phyloP scores from a whole-genome alignment of 495 filamentous ascomycete species.

The Daldinia concentrica region DNA sequence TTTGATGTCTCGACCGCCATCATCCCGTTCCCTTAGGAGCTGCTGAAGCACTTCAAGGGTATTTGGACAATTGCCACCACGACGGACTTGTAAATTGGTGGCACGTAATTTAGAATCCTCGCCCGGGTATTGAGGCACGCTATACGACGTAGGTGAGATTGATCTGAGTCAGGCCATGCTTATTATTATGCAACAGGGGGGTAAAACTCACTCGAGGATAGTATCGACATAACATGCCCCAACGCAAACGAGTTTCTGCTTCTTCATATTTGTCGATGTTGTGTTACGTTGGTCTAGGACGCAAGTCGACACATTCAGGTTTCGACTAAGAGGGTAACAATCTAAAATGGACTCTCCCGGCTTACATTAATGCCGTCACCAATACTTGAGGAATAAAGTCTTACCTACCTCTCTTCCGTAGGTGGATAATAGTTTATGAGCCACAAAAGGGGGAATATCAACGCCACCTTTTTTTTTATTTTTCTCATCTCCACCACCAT shows the following conservation, averaged over 20 bases:
- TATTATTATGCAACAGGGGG: conserved; percentile 27
- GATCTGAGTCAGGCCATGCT: conserved; percentile 36
- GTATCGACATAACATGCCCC: conserved; percentile 76
- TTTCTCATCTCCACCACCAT: conserved; percentile 10
- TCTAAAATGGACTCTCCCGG: conserved; percentile 14
- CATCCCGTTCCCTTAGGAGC: conserved; percentile 50
- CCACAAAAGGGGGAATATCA: conserved; percentile 15
- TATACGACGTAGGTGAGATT: conserved; percentile 53
- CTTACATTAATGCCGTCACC: conserved; percentile 27
- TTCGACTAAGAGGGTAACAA: conserved; percentile 1
- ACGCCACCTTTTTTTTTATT: conserved; percentile 14
- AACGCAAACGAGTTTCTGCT: conserved; percentile 63
- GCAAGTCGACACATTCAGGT: conserved; percentile 25
- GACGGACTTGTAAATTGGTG: conserved; percentile 63
- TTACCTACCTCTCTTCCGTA: no score
- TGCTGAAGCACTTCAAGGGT: conserved; percentile 74
- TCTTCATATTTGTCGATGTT: conserved; percentile 45
- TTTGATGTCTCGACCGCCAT: conserved; percentile 32
- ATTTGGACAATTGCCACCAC: conserved; percentile 78
- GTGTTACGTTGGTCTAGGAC: conserved; percentile 36
- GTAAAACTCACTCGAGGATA: conserved; percentile 66
- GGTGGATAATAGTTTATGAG: conserved; percentile 25
- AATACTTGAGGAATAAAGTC: conserved; percentile 1
- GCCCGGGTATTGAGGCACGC: conserved; percentile 69
- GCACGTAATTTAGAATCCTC: conserved; percentile 80